phyloP scores from a whole-genome alignment of 169 alveolate species.

The Plasmodium gaboni region DNA sequence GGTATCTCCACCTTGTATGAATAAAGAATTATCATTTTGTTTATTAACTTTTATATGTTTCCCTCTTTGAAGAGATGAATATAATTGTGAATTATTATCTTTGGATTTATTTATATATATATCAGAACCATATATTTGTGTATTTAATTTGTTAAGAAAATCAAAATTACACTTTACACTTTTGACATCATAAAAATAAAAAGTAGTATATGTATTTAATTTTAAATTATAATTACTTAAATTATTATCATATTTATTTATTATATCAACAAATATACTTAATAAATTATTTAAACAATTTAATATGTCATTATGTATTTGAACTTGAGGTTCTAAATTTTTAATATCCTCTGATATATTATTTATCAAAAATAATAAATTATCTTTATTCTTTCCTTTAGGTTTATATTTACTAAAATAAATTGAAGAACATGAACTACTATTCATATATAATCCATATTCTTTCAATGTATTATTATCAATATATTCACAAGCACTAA shows the following conservation, averaged over 20 bases:
- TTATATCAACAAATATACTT: constrained; percentile 47
- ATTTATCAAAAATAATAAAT: constrained; percentile 48
- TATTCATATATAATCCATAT: constrained; percentile 16
- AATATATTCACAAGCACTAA: constrained; percentile 54
- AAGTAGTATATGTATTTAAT: constrained; percentile 43
- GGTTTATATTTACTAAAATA: constrained; percentile 26
- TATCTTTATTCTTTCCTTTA: constrained; percentile 35
- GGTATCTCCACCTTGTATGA: no score
- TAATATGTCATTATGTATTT: constrained; percentile 32
- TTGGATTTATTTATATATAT: constrained; percentile 8
- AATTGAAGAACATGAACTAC: constrained; percentile 4
- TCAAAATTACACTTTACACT: constrained; percentile 25
- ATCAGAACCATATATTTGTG: constrained; percentile 18
- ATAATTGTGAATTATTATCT: not conserved
- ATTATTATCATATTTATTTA: constrained; percentile 60
- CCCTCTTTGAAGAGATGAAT: not conserved
- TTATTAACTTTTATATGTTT: no score
- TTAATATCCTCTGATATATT: constrained; percentile 45
- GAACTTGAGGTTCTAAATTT: constrained; percentile 19
- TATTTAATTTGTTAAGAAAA: constrained; percentile 34
- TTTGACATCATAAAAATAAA: constrained; percentile 59
- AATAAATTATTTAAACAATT: constrained; percentile 33
- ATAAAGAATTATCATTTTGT: no score
- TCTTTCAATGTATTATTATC: constrained; percentile 42
- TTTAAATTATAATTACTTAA: constrained; percentile 50